Conservation (phyloP, 2,329 filamentous ascomycete genomes). For the Exophiala lecanii-corni region DNA sequence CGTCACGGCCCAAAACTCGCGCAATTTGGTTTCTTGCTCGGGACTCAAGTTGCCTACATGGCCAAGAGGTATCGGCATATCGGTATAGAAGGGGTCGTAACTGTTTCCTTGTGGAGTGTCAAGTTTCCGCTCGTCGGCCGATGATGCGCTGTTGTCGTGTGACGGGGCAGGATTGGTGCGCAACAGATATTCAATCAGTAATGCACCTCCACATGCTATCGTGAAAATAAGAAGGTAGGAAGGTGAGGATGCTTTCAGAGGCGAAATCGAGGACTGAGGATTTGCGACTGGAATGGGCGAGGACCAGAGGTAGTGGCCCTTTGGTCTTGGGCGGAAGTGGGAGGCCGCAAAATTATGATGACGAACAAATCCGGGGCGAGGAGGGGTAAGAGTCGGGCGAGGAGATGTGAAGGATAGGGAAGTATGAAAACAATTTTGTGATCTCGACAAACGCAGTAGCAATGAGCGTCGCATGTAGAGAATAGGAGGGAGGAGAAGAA, state of each 20-base stretch:
- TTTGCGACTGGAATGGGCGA: too few relatives aligned
- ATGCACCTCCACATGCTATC: conserved; percentile 14
- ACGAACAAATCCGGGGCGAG: too few relatives aligned
- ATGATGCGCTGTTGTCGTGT: conserved; percentile 18
- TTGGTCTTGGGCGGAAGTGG: too few relatives aligned
- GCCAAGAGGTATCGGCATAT: conserved; percentile 50
- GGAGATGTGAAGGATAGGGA: background rate
- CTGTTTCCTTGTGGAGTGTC: conserved; percentile 24
- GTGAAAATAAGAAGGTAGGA: conserved; percentile 20
- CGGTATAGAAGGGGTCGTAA: conserved; percentile 19
- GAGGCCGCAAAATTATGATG: too few relatives aligned
- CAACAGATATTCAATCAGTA: conserved; percentile 16
- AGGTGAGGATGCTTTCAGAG: conserved; percentile 15
- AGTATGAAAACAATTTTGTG: too few relatives aligned
- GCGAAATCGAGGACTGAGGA: background rate
- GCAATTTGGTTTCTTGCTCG: conserved; percentile 83
- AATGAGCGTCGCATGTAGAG: conserved; percentile 19
- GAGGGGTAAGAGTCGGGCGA: background rate
- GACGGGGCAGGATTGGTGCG: conserved; percentile 6
- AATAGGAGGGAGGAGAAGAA: conserved; percentile 1
- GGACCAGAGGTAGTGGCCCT: too few relatives aligned
- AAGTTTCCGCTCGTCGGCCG: conserved; percentile 31
- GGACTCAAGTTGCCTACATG: conserved; percentile 81
- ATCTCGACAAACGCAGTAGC: conserved; percentile 12
- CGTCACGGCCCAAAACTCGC: conserved; percentile 75